Evolutionary conservation across 371 early-diverging fungal species (phyloP).

Genomic region (Haplosporangium sp.): DNA sequence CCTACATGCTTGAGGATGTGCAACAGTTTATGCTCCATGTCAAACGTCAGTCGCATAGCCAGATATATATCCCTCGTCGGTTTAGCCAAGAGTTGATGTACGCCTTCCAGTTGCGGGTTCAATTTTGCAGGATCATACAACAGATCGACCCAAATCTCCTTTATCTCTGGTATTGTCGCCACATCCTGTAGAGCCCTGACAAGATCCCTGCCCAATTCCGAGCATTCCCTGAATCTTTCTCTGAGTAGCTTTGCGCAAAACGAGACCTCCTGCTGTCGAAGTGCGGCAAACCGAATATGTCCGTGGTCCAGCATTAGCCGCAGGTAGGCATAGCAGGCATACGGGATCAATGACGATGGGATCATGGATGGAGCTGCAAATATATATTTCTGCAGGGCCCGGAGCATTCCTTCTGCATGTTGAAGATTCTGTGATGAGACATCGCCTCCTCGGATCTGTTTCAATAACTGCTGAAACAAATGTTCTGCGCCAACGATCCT

Average conservation of each 20-base stretch:
- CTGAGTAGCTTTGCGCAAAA: slow-evolving; percentile 65
- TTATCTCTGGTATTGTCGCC: slow-evolving; percentile 65
- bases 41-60: slow-evolving; percentile 71
- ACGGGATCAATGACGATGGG: slow-evolving; percentile 65
- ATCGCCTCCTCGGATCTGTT: slow-evolving; percentile 79
- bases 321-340: slow-evolving; percentile 67
- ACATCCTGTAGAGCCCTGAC: slow-evolving; percentile 78
- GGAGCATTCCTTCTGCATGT: slow-evolving; percentile 65
- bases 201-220: slow-evolving; percentile 76
- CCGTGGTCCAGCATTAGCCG: slow-evolving; percentile 67
- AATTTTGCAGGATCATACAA: slow-evolving; percentile 66
- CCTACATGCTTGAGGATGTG: slow-evolving; percentile 76
- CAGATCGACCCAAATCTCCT: slow-evolving; percentile 72
- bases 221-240: slow-evolving; percentile 65
- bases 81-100: slow-evolving; percentile 43
- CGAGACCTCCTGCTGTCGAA: slow-evolving; percentile 68
- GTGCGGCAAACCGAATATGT: slow-evolving; percentile 35
- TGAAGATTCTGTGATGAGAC: slow-evolving; percentile 59
- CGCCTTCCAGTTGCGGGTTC: slow-evolving; percentile 67
- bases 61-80: slow-evolving; percentile 76
- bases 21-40: slow-evolving; percentile 78
- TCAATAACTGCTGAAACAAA: slow-evolving; percentile 64
- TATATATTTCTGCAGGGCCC: slow-evolving; percentile 61
- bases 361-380: slow-evolving; percentile 51
- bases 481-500: slow-evolving; percentile 65